Evolutionary conservation across 805 yeast species (phyloP).

Genomic region (Torulaspora quercuum): DNA sequence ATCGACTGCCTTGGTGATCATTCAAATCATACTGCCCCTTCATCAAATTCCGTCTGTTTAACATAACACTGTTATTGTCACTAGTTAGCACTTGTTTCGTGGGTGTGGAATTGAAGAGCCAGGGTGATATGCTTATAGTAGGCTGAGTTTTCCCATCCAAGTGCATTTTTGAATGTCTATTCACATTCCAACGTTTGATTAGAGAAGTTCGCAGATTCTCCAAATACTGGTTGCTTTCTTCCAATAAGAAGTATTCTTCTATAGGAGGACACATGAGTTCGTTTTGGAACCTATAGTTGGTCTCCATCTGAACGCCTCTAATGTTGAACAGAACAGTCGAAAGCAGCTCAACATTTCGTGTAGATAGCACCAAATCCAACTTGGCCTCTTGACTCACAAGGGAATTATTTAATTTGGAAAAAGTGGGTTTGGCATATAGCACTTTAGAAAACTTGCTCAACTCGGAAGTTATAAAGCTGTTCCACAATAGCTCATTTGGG

Average conservation of each 20-base stretch:
- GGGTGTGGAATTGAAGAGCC: constrained; percentile 8
- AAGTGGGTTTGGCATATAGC: constrained; percentile 21
- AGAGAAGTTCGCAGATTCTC: constrained; percentile 8
- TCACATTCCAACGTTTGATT: constrained; percentile 9
- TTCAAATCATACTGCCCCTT: constrained; percentile 3
- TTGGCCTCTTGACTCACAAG: constrained; percentile 13
- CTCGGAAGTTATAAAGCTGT: constrained; percentile 9
- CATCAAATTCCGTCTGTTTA: constrained; percentile 6
- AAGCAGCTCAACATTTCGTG: constrained; percentile 10
- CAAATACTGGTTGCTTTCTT: constrained; percentile 7
- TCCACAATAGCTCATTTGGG: constrained; percentile 18
- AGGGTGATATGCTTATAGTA: constrained; percentile 4
- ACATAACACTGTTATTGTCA: not conserved
- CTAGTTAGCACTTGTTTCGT: constrained; percentile 1
- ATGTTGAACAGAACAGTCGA: constrained; percentile 18
- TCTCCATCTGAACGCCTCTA: constrained; percentile 15
- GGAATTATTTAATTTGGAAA: constrained; percentile 9
- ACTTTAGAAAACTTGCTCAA: constrained; percentile 20
- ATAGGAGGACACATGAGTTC: constrained; percentile 3
- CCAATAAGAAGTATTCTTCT: constrained; percentile 6
- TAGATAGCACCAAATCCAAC: constrained; percentile 19
- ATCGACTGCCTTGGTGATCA: constrained; percentile 17
- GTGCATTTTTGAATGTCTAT: constrained; percentile 5
- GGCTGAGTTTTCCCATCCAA: too few species aligned
- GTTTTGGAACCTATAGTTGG: not conserved